These are phyloP conservation scores for Abelmoschus esculentus DNA, from an alignment of 345 rosid species.

Conservation along the genomic window DNA sequence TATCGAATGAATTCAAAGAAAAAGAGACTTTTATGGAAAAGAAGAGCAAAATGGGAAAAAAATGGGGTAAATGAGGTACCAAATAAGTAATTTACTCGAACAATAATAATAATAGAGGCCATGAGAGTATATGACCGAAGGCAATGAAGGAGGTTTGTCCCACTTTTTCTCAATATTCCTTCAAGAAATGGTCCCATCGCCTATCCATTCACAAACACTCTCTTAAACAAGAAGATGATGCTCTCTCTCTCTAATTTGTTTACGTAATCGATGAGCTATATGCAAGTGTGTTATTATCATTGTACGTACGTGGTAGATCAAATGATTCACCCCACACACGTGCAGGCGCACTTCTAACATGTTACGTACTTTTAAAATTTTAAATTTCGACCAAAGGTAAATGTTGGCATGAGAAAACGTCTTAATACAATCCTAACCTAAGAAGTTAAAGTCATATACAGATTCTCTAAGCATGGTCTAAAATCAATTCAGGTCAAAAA, in stretches of 20 bases:
- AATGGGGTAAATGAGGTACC: no score
- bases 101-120: no score
- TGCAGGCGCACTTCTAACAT: constrained; percentile 12
- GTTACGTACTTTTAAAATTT: not conserved
- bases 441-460: not conserved
- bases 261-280: no score
- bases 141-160: constrained; percentile 25
- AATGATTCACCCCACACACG: not conserved
- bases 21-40: no score
- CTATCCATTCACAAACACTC: constrained; percentile 18
- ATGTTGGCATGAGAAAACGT: no score
- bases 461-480: constrained; percentile 6
- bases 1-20: no score
- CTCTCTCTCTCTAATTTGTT: not conserved
- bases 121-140: no score
- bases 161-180: constrained; percentile 35
- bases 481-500: not conserved
- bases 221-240: constrained; percentile 1
- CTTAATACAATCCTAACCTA: not conserved
- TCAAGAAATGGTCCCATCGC: constrained; percentile 30
- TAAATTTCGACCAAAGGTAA: not conserved
- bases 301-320: constrained; percentile 21
- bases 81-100: no score
- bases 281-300: constrained; percentile 60
- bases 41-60: no score